Conservation (phyloP, 192 early-diverging fungal species). For the Coemansia sp. region DNA sequence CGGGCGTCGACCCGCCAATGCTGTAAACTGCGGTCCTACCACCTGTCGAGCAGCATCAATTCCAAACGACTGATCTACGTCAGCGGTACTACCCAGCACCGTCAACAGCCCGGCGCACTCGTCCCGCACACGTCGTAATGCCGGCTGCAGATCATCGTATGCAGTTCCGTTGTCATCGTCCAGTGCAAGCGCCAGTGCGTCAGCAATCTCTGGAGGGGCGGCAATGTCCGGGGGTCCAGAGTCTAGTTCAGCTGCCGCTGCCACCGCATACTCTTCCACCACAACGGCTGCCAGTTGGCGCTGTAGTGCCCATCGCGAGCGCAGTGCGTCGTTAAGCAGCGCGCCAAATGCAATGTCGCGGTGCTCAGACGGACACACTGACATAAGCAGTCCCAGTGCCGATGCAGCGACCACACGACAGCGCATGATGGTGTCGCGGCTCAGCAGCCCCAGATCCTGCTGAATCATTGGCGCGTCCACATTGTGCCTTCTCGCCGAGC, state of each 20-base stretch:
- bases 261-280: conserved; percentile 77
- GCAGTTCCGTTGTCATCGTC: conserved; percentile 57
- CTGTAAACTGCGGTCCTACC: conserved; percentile 48
- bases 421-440: conserved; percentile 71
- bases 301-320: conserved; percentile 73
- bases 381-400: conserved; percentile 75
- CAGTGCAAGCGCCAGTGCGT: conserved; percentile 40
- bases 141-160: conserved; percentile 64
- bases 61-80: conserved; percentile 45
- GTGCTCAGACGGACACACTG: conserved; percentile 55
- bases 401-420: conserved; percentile 75
- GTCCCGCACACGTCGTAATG: conserved; percentile 62
- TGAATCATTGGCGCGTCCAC: conserved; percentile 88
- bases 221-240: neutral
- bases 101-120: conserved; percentile 68
- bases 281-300: conserved; percentile 73
- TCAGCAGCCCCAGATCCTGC: conserved; percentile 86
- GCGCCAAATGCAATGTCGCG: conserved; percentile 55
- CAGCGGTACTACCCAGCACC: conserved; percentile 10
- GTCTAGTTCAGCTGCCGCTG: conserved; percentile 10
- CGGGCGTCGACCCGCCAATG: neutral
- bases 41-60: conserved; percentile 59
- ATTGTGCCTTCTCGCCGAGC: conserved; percentile 57
- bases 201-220: neutral
- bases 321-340: conserved; percentile 62